Evolutionary conservation across 129 eudicot species (phyloP), one percentile per base, ranked within the genome.

Genomic region (Erigeron canadensis): DNA sequence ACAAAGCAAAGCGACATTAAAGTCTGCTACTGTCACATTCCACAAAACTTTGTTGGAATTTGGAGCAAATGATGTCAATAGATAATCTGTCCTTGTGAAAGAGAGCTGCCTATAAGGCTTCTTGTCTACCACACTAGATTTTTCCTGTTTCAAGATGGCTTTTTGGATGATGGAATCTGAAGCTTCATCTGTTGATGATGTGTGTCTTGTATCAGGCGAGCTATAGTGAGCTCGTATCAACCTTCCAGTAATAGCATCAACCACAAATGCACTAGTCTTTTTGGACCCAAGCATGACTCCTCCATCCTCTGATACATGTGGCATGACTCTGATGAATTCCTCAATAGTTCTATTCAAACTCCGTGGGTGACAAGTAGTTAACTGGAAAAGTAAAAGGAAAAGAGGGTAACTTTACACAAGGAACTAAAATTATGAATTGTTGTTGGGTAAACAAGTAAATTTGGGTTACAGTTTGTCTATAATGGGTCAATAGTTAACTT

Each of bases 271-370:
- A n/a, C 86, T 84, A 15, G 93, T 81, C 58, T 81, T 84, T 72
- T 84, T 94, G 64, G 97, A 86, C 47, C 98, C 98, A 8, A 89
- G 89, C 22, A 88, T 81, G 47, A 89, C 78, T 61, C 86, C 95
- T 67, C 95, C 96, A 67, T 87, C 95, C 76, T 89, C 96, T 71
- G 90, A 70, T 68, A 94, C 88, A 42, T 85, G 92, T 48, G 98
- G 98, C n/a, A 89, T 82, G 67, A 78, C 84, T 59, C 90, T 81
- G 48, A 94, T 76, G 75, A 80, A 87, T 59, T 89, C 93, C 69
- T 86, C 90, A 54, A 83, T 62, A 57, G 75, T 86, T 79, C 57
- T 70, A 79, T 80, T 79, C 55, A 89, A 84, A 82, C 83, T 78
- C 96, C 89, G 86, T 13, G 50, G 15, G 72, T 42, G 56, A 77